Evolutionary conservation across 1,284 basidiomycete genomes (phyloP), one percentile per base, ranked within the genome.

Genomic region (Apiotrichum sp.): DNA sequence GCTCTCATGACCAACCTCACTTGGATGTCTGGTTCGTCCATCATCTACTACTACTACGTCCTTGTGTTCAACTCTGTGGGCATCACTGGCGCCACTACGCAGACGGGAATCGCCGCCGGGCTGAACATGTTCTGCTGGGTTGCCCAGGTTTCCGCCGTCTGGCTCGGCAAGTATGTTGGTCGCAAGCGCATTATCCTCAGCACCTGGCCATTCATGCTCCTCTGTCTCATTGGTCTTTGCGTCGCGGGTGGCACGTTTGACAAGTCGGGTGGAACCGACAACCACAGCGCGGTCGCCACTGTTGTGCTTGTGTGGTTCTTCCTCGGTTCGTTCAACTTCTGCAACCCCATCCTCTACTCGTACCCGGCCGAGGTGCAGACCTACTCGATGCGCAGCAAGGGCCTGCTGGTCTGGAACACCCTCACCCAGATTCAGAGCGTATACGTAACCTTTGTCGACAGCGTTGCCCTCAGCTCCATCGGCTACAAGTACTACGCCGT

Each of bases 11-110:
- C 70, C 6, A 71, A 74, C 61, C 63, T 71, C 50, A 69, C 68
- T 22, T 64, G 63, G 46, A 33, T 67, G 45, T 64, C 59, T 40
- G 63, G 62, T 22, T 46, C 68, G 32, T 73, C 73, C 4, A 73
- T 77, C 63, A 72, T 77, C 61, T 77, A 76, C 68, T 76, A 61
- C 56, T 77, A 77, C 67, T 77, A 75, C 64, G 64, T 68, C 7
- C 62, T 65, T 44, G 67, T 77, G 34, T 74, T 77, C 53, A 63
- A 63, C 39, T 59, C 56, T 3, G 77, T 77, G 53, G 77, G 77
- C 36, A 75, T 78, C 60, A 75, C 71, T 3, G 68, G 65, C 57
- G 47, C 71, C 2, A 69, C 70, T 9, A 70, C 67, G 3, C 73
- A 76, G 58, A 78, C 77, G 7, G 77, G 75, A 50, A 76, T 78